Percentiles rank a stretch among this genome's conserved stretches.
Conservation (phyloP, 208 protist genomes). For the Porcisia hertigi region DNA sequence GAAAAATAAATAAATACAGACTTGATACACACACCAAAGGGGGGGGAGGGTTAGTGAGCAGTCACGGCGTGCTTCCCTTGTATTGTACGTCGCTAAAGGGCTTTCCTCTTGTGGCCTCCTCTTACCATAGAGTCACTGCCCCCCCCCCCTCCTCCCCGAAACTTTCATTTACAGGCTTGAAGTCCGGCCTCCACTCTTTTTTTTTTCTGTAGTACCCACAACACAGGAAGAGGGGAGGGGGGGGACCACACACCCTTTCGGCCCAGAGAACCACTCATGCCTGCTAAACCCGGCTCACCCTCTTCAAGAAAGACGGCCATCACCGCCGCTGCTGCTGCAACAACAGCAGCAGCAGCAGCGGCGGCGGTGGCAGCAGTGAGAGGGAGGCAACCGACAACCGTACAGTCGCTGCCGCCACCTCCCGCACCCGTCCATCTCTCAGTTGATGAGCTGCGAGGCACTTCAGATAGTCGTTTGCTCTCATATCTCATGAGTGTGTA, state of each 20-base stretch:
- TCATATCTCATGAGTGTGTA: constrained; percentile 22
- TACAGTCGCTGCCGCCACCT: not conserved
- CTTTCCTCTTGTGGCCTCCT: not conserved
- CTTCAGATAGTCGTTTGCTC: constrained; percentile 27
- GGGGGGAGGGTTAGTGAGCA: too few relatives aligned
- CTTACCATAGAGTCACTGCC: not conserved
- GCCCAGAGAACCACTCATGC: not conserved
- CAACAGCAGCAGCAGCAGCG: not conserved
- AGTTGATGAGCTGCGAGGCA: constrained; percentile 24
- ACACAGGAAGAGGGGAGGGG: not conserved
- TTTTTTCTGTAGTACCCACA: not conserved
- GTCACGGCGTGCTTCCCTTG: too few relatives aligned
- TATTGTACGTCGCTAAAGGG: too few relatives aligned
- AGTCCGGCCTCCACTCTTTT: not conserved
- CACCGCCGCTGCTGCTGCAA: not conserved
- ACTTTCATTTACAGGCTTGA: not conserved
- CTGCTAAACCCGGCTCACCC: not conserved
- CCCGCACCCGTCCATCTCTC: not conserved
- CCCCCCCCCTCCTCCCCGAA: not conserved
- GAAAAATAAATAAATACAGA: too few relatives aligned
- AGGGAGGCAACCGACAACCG: not conserved
- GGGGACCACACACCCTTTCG: not conserved
- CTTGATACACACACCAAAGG: too few relatives aligned
- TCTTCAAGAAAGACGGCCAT: not conserved
- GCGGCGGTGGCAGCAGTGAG: not conserved